phyloP scores from a whole-genome alignment of 1,284 basidiomycete genomes.

The Tilletiopsis washingtonensis region DNA sequence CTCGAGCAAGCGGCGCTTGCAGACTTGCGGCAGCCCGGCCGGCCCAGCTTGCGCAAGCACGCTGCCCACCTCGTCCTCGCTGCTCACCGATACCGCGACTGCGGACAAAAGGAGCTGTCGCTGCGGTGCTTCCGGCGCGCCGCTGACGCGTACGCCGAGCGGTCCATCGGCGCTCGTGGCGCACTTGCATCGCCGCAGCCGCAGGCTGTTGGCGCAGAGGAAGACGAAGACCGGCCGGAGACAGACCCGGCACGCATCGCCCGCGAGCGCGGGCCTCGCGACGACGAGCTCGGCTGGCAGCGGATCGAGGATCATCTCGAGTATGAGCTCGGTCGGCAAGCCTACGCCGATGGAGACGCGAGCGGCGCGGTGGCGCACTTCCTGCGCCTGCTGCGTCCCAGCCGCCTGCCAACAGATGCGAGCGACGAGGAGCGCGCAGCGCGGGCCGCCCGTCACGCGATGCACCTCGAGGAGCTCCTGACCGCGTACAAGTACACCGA shows the following conservation, averaged over 20 bases:
- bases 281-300: slow-evolving; percentile 45
- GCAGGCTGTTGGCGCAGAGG: background rate
- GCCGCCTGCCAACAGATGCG: slow-evolving; percentile 7
- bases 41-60: slow-evolving; percentile 47
- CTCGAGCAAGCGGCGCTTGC: slow-evolving; percentile 53
- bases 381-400: slow-evolving; percentile 30
- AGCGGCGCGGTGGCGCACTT: slow-evolving; percentile 51
- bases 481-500: slow-evolving; percentile 50
- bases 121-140: slow-evolving; percentile 27
- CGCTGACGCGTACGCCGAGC: slow-evolving; percentile 1
- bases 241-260: background rate
- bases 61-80: slow-evolving; percentile 53
- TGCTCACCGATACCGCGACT: slow-evolving; percentile 53
- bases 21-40: slow-evolving; percentile 45
- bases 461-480: slow-evolving; percentile 51
- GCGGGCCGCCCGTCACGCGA: background rate
- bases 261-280: background rate
- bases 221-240: slow-evolving; percentile 1
- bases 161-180: slow-evolving; percentile 11
- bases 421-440: slow-evolving; percentile 43
- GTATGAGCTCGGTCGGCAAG: slow-evolving; percentile 52
- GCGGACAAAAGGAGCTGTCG: slow-evolving; percentile 49
- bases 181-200: slow-evolving; percentile 37
- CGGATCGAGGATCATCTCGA: slow-evolving; percentile 51
- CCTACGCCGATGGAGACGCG: slow-evolving; percentile 52